These are phyloP conservation scores for Knufia petricola DNA, from an alignment of 2,329 filamentous ascomycete genomes.

Conservation along the genomic window DNA sequence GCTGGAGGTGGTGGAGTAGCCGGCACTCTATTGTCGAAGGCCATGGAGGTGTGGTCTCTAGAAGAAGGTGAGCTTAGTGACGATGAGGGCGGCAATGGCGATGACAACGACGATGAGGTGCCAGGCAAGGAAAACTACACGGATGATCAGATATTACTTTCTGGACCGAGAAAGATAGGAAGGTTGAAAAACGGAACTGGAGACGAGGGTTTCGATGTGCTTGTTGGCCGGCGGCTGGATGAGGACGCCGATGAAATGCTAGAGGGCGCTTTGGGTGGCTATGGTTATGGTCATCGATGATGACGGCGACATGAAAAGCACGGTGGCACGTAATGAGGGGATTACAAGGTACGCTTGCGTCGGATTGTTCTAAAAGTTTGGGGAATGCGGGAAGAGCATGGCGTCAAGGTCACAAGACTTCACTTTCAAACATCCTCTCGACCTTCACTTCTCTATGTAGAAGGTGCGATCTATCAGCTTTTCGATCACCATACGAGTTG, in stretches of 20 bases:
- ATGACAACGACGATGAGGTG: slow-evolving; percentile 8
- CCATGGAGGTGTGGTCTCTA: slow-evolving; percentile 37
- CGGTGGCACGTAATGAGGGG: too few relatives aligned
- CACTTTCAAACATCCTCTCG: too few relatives aligned
- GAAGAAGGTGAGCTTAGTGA: slow-evolving; percentile 27
- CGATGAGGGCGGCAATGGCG: not conserved
- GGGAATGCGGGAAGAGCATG: too few relatives aligned
- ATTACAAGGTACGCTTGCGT: too few relatives aligned
- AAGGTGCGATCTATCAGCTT: too few relatives aligned
- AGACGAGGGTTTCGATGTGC: slow-evolving; percentile 10
- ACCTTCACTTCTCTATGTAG: too few relatives aligned
- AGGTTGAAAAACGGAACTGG: slow-evolving; percentile 10
- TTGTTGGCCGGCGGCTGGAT: slow-evolving; percentile 26
- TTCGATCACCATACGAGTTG: too few relatives aligned
- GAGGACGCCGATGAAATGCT: slow-evolving; percentile 35
- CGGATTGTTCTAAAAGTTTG: too few relatives aligned
- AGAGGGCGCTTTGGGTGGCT: slow-evolving; percentile 30
- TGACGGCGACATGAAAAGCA: not conserved
- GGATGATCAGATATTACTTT: not conserved
- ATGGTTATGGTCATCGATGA: slow-evolving; percentile 13
- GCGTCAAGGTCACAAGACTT: too few relatives aligned
- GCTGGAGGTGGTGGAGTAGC: slow-evolving; percentile 39
- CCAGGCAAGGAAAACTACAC: slow-evolving; percentile 6
- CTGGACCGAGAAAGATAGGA: not conserved
- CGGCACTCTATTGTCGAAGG: slow-evolving; percentile 36